Base-by-base conservation (phyloP, 2,329 filamentous ascomycete species). In the Camillea tinctor region DNA sequence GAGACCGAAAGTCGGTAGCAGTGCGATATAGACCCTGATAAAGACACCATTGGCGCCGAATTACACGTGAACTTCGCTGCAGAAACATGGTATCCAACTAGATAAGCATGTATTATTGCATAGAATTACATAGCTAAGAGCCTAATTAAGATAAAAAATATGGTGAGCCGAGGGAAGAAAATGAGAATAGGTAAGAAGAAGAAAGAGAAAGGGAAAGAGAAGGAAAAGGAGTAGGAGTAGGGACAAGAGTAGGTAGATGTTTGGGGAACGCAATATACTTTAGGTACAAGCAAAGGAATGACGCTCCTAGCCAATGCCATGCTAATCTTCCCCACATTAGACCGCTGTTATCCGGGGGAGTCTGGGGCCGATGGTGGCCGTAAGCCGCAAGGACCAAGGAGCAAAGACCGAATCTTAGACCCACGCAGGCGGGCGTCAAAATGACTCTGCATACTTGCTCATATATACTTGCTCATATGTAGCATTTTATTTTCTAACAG, bases 41-140 rank as follows among this genome's bases (percentile, higher is more conserved):
- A 55, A 79, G 71, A 62, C 75, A 79, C 78, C 80, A 81, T 80
- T 84, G 82, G 64, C 76, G 78, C 63, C 78, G 78, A 63, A 85
- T 70, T 60, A 76, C 75, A 67, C 81, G 79, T 50, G 82, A 80
- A 70, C 80, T 77, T 64, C 80, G 75, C 66, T 79, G 82, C 59
- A 84, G 76, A 75, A 86, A 83, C 85, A 88, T 88, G 53, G 61
- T 70, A 65, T 58, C 57, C 63, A 57, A 56, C 30, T n/a, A 48
- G 54, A 22, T 44, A 40, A 2, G 23, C 21, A 52, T 57, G 36
- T 15, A 21, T 49, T 22, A 15, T 15, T 20, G 36, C 17, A n/a
- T 44, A 44, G 13, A 7, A 30, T 44, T 44, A 44, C 36, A 44
- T 44, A 5, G 13, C 36, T n/a, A 15, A 7, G n/a, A 44, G 36